These are phyloP conservation scores for Setaria italica DNA, from an alignment of 202 grass and related monocot species.

Conservation along the genomic window DNA sequence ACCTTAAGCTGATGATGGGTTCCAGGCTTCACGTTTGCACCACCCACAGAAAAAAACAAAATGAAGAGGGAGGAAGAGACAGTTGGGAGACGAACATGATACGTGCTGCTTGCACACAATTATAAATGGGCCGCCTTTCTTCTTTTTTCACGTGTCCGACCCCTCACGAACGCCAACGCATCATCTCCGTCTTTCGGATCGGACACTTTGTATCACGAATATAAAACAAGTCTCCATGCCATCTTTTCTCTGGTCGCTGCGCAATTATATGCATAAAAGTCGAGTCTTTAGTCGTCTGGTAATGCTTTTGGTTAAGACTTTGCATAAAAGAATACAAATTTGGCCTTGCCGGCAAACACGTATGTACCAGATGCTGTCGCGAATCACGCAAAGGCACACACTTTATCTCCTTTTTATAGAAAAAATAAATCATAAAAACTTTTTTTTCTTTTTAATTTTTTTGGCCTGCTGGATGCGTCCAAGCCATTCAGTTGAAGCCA, in stretches of 20 bases:
- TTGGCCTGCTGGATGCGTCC: constrained; percentile 10
- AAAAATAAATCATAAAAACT: not conserved
- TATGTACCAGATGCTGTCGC: not conserved
- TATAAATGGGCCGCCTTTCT: not conserved
- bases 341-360: not conserved
- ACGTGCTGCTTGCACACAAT: not conserved
- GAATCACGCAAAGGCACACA: not conserved
- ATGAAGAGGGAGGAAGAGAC: not conserved
- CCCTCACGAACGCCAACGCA: not conserved
- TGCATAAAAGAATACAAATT: not conserved
- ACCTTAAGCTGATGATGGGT: not conserved
- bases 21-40: not conserved
- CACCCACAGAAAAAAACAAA: not conserved
- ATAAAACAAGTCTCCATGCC: not conserved
- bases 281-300: not conserved
- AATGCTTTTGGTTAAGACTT: not conserved
- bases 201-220: not conserved
- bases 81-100: not conserved
- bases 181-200: not conserved
- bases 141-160: not conserved
- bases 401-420: not conserved
- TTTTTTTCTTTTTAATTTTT: not conserved
- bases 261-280: not conserved
- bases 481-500: constrained; percentile 28
- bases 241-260: not conserved